phyloP scores from a whole-genome alignment of 2,329 filamentous ascomycete species.

The Fusarium torulosum region DNA sequence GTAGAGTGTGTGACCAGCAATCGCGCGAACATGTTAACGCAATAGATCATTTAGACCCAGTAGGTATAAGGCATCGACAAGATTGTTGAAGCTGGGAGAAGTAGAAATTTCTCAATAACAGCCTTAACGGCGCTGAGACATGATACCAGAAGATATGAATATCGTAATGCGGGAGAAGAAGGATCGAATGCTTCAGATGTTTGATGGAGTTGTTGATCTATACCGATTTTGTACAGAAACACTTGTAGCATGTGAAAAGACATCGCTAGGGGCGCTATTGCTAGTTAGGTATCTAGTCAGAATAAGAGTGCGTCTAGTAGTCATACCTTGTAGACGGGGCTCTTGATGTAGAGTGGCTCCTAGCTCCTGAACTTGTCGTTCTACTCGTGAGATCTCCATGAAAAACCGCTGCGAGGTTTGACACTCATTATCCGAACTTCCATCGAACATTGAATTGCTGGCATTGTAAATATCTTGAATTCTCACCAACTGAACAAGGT shows the following conservation, averaged over 20 bases:
- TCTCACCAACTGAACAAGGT: constrained; percentile 1
- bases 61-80: too few species aligned
- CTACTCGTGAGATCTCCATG: constrained; percentile 7
- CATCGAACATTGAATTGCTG: neutral
- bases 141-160: too few species aligned
- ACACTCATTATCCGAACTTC: neutral
- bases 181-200: neutral
- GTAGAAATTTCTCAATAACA: too few species aligned
- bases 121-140: too few species aligned
- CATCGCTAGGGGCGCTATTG: neutral
- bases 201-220: constrained; percentile 15
- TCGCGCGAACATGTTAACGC: too few species aligned
- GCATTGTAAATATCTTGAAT: constrained; percentile 5
- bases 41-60: too few species aligned
- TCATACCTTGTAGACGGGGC: constrained; percentile 4
- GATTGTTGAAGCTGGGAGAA: too few species aligned
- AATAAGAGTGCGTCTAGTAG: neutral
- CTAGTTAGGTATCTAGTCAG: neutral
- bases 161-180: neutral
- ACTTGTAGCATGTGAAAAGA: constrained; percentile 15
- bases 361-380: constrained; percentile 17
- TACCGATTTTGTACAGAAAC: constrained; percentile 15
- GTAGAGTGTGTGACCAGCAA: too few species aligned
- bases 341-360: neutral
- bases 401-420: neutral